These are phyloP conservation scores for Aspergillus niger DNA, from an alignment of 2,329 filamentous ascomycete species.

Conservation along the genomic window DNA sequence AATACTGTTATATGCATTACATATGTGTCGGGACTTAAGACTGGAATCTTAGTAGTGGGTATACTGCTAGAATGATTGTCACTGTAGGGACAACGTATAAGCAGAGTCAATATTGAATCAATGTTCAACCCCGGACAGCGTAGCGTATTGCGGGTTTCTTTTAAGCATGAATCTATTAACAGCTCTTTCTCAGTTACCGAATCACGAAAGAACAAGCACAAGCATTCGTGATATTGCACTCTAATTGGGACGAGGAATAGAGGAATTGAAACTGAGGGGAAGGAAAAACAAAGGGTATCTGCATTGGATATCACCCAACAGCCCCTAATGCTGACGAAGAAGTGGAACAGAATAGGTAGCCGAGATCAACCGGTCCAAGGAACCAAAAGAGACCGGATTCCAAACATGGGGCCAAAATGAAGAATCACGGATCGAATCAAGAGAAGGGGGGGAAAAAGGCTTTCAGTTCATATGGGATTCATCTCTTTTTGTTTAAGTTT, in stretches of 20 bases:
- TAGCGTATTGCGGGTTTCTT: no score
- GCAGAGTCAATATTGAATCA: not conserved
- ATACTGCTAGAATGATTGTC: not conserved
- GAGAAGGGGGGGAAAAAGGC: not conserved
- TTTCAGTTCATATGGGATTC: slow-evolving; percentile 2
- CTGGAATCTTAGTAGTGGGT: not conserved
- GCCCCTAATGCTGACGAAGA: slow-evolving; percentile 13
- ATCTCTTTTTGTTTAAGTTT: not conserved
- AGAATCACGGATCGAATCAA: no score
- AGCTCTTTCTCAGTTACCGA: not conserved
- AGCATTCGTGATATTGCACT: not conserved
- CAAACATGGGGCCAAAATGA: no score
- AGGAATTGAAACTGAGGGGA: not conserved
- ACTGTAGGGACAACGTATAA: not conserved
- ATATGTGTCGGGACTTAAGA: not conserved
- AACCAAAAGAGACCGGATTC: not conserved
- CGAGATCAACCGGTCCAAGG: not conserved
- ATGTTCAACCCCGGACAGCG: no score
- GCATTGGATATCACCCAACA: slow-evolving; percentile 8
- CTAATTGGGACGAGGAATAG: not conserved
- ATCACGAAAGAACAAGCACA: not conserved
- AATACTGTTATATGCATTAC: not conserved
- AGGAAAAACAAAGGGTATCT: not conserved
- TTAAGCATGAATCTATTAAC: not conserved
- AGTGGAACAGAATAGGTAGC: not conserved